phyloP scores from a whole-genome alignment of 2,329 filamentous ascomycete species.

The Ophiostoma quercus region DNA sequence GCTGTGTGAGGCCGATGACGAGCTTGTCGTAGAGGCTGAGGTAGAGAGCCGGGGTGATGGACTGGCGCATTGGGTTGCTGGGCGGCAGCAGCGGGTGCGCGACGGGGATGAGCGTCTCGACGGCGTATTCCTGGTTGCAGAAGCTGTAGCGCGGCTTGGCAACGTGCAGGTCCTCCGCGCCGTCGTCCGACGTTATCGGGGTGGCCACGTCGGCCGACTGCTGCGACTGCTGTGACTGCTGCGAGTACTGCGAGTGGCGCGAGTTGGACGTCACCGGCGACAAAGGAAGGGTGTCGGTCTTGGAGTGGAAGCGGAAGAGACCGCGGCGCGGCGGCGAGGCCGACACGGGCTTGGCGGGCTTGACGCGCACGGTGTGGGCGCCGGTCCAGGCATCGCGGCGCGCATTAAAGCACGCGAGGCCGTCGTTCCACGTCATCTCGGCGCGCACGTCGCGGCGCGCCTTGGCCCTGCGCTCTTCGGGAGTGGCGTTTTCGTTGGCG shows the following conservation, averaged over 20 bases:
- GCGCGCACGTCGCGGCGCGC: slow-evolving; percentile 54
- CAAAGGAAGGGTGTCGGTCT: slow-evolving; percentile 25
- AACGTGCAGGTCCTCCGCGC: slow-evolving; percentile 13
- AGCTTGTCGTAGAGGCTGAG: slow-evolving; percentile 85
- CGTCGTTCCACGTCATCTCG: slow-evolving; percentile 73
- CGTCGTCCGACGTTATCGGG: slow-evolving; percentile 42
- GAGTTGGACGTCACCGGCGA: slow-evolving; percentile 31
- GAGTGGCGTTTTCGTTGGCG: slow-evolving; percentile 35
- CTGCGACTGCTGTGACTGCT: slow-evolving; percentile 26
- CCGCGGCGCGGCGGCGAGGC: slow-evolving; percentile 44
- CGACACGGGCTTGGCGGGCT: slow-evolving; percentile 40
- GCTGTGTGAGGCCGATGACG: slow-evolving; percentile 71
- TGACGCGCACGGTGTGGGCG: slow-evolving; percentile 56
- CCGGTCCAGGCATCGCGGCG: slow-evolving; percentile 82
- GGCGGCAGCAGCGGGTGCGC: slow-evolving; percentile 67
- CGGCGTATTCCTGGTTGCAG: slow-evolving; percentile 39
- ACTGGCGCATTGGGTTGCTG: slow-evolving; percentile 69
- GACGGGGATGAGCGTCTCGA: slow-evolving; percentile 64
- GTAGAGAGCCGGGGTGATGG: slow-evolving; percentile 69
- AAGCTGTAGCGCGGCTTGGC: slow-evolving; percentile 25
- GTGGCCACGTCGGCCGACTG: slow-evolving; percentile 31
- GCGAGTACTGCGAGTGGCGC: slow-evolving; percentile 29
- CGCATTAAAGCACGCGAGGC: slow-evolving; percentile 71
- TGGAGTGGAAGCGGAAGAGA: slow-evolving; percentile 43
- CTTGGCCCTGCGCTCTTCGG: slow-evolving; percentile 49